A percentile compares a stretch with the other conserved stretches of the same genome.
Evolutionary conservation across 2,329 filamentous ascomycete species (phyloP).

Genomic region (Salinomyces thailandicus): DNA sequence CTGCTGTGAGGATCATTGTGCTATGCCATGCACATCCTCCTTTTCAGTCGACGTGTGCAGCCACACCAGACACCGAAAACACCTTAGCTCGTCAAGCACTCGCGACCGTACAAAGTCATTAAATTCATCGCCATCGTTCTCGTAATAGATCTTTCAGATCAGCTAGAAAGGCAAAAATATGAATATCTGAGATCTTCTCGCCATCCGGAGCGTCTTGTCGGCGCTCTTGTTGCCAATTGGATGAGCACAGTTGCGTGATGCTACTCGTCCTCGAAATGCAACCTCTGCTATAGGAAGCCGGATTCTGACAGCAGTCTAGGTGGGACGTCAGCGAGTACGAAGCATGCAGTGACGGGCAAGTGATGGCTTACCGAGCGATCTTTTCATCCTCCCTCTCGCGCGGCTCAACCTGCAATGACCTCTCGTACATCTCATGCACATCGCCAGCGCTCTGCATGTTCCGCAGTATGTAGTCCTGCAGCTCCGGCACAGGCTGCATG

Average conservation of each 20-base stretch:
- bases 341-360: background rate
- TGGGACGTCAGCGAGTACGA: background rate
- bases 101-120: slow-evolving; percentile 1
- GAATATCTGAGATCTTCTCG: no score
- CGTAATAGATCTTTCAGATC: no score
- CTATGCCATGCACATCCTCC: no score
- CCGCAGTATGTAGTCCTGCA: slow-evolving; percentile 92
- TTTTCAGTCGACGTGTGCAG: background rate
- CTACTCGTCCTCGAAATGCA: background rate
- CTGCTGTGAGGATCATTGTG: no score
- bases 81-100: background rate
- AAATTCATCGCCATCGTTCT: slow-evolving; percentile 3
- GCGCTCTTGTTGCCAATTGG: no score
- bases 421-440: slow-evolving; percentile 99
- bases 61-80: background rate
- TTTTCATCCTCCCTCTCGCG: slow-evolving; percentile 97
- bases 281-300: slow-evolving; percentile 37
- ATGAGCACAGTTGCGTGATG: no score
- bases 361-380: slow-evolving; percentile 76
- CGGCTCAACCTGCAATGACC: slow-evolving; percentile 85
- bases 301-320: slow-evolving; percentile 44
- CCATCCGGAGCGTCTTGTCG: no score
- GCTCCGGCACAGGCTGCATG: slow-evolving; percentile 74
- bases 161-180: no score
- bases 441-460: slow-evolving; percentile 94